These are phyloP conservation scores for Thozetella sp. DNA, from an alignment of 495 filamentous ascomycete species.

Conservation along the genomic window DNA sequence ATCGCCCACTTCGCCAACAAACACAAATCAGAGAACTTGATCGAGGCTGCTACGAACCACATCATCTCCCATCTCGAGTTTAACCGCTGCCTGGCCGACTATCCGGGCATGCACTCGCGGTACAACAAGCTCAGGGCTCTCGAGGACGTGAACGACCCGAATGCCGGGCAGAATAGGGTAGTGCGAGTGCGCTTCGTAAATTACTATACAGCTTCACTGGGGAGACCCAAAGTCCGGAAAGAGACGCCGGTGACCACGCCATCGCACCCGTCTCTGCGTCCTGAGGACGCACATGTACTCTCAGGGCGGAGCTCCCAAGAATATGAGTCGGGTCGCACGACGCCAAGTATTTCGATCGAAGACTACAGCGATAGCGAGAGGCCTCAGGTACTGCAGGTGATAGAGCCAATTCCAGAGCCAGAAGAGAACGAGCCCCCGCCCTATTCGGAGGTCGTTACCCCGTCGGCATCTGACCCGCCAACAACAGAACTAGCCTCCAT, in stretches of 20 bases:
- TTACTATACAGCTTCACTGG: conserved; percentile 87
- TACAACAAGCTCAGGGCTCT: conserved; percentile 67
- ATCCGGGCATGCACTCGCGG: conserved; percentile 64
- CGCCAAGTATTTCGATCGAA: conserved; percentile 46
- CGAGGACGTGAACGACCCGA: conserved; percentile 64
- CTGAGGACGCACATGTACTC: background rate
- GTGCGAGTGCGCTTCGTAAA: conserved; percentile 76
- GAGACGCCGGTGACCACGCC: conserved; percentile 24
- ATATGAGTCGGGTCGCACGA: conserved; percentile 11
- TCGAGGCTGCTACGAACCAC: conserved; percentile 69
- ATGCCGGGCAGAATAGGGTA: background rate
- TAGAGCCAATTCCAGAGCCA: conserved; percentile 34
- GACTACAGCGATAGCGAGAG: conserved; percentile 29
- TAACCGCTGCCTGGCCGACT: conserved; percentile 79
- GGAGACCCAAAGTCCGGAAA: conserved; percentile 52
- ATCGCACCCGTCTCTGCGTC: conserved; percentile 2
- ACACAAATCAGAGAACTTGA: conserved; percentile 65
- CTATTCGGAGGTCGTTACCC: background rate
- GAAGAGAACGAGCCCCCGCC: conserved; percentile 13
- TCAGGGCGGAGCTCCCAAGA: conserved; percentile 8
- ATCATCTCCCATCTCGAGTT: conserved; percentile 83
- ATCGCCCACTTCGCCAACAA: conserved; percentile 80
- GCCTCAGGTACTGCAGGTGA: conserved; percentile 12
- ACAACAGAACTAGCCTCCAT: background rate
- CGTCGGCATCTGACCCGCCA: background rate